Evolutionary conservation across 305 asterid genomes (phyloP).

Genomic region (Fraxinus xanthoxyloides): DNA sequence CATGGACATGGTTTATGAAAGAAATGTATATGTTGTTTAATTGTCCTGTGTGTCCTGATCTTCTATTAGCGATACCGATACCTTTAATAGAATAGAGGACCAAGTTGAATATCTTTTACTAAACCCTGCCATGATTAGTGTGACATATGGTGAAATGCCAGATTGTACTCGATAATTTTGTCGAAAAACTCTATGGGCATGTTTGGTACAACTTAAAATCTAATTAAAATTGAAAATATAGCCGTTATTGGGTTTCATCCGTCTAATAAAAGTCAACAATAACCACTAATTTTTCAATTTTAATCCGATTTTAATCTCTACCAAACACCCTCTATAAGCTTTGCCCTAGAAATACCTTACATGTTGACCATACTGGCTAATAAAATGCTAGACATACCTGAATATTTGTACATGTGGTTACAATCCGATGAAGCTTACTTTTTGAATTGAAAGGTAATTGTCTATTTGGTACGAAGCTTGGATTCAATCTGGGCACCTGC

Average conservation of each 20-base stretch:
- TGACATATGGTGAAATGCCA: neutral
- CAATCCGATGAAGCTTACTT: neutral
- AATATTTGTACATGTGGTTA: neutral
- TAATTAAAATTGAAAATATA: no score
- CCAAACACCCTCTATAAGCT: no score
- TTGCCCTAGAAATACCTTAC: neutral
- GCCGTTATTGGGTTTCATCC: no score
- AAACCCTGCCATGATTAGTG: neutral
- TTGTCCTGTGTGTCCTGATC: neutral
- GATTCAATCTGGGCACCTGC: slow-evolving; percentile 70
- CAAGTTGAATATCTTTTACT: neutral
- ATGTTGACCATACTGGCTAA: neutral
- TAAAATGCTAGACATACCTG: neutral
- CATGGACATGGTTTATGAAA: slow-evolving; percentile 1
- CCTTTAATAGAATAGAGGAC: neutral
- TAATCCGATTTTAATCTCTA: no score
- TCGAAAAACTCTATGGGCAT: neutral
- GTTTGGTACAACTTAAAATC: no score
- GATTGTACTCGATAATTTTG: neutral
- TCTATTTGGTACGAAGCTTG: slow-evolving; percentile 70
- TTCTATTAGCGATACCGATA: neutral
- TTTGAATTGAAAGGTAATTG: slow-evolving; percentile 61
- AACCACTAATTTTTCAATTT: no score
- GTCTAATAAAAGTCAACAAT: no score
- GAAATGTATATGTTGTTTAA: neutral